Evolutionary conservation across 371 early-diverging fungal genomes (phyloP).

Genomic region (Mucor racemosus): DNA sequence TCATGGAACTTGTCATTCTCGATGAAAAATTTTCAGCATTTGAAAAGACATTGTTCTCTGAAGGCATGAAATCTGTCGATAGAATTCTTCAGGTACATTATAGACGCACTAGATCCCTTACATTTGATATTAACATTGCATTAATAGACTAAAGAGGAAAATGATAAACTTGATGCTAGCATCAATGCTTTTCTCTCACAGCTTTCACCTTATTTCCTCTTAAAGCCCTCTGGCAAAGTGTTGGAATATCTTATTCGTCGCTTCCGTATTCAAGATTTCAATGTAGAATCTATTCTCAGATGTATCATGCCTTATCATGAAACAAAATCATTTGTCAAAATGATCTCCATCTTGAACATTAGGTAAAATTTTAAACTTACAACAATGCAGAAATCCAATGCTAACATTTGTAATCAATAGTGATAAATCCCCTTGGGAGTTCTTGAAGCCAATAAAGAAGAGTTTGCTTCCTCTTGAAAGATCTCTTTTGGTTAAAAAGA

Average conservation of each 20-base stretch:
- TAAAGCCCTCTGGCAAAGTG: constrained; percentile 82
- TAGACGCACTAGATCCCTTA: background rate
- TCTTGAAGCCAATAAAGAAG: constrained; percentile 66
- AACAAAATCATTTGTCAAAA: constrained; percentile 82
- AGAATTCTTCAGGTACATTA: constrained; percentile 70
- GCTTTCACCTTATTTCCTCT: constrained; percentile 84
- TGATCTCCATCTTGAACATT: constrained; percentile 74
- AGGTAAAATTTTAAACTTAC: constrained; percentile 46
- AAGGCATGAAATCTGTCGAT: constrained; percentile 78
- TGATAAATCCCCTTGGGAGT: constrained; percentile 69
- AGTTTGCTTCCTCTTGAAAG: constrained; percentile 67
- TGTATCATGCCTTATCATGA: constrained; percentile 93
- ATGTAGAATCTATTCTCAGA: constrained; percentile 76
- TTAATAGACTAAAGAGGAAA: constrained; percentile 78
- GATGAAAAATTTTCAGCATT: constrained; percentile 73
- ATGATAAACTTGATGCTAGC: constrained; percentile 76
- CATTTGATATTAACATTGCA: constrained; percentile 5
- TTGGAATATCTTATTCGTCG: constrained; percentile 94
- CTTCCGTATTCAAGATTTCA: constrained; percentile 88
- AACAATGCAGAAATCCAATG: background rate
- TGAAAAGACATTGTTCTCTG: constrained; percentile 82
- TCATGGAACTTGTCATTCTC: constrained; percentile 73
- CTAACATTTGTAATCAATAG: constrained; percentile 28
- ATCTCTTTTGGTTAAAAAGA: constrained; percentile 60
- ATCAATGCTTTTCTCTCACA: constrained; percentile 75